Percentiles rank a stretch among this genome's conserved stretches.
These are phyloP conservation scores for Hypoxylon sp. DNA, from an alignment of 2,329 filamentous ascomycete genomes.

Conservation along the genomic window DNA sequence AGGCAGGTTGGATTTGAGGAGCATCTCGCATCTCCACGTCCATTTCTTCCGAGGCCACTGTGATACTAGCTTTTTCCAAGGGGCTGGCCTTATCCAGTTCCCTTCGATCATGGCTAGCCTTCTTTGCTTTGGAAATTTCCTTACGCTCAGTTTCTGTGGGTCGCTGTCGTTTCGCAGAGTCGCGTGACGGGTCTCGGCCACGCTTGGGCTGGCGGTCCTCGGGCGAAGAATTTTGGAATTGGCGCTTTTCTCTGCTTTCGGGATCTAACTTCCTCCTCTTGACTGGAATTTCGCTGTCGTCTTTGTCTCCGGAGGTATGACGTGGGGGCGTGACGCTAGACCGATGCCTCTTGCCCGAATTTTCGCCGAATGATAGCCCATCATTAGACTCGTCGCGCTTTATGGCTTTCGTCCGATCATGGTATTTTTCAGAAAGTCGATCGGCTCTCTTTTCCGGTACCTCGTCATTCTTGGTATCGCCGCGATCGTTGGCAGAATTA, in stretches of 20 bases:
- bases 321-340: slow-evolving; percentile 69
- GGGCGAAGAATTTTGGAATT: slow-evolving; percentile 57
- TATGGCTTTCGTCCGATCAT: slow-evolving; percentile 69
- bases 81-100: slow-evolving; percentile 56
- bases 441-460: slow-evolving; percentile 60
- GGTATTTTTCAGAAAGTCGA: slow-evolving; percentile 64
- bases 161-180: slow-evolving; percentile 53
- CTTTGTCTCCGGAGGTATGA: slow-evolving; percentile 64
- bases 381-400: slow-evolving; percentile 72
- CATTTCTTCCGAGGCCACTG: slow-evolving; percentile 67
- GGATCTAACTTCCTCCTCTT: slow-evolving; percentile 70
- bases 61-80: slow-evolving; percentile 63
- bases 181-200: slow-evolving; percentile 56
- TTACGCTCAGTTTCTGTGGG: slow-evolving; percentile 54
- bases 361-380: slow-evolving; percentile 63
- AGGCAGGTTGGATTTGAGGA: slow-evolving; percentile 45
- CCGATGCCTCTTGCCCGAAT: slow-evolving; percentile 67
- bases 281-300: slow-evolving; percentile 61
- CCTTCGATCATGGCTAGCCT: slow-evolving; percentile 56
- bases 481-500: slow-evolving; percentile 65
- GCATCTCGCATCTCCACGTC: slow-evolving; percentile 69
- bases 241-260: slow-evolving; percentile 63
- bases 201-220: slow-evolving; percentile 61
- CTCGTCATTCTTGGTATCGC: slow-evolving; percentile 64
- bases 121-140: slow-evolving; percentile 54